Percentiles rank a stretch among this genome's conserved stretches.
These are phyloP conservation scores for Thinopyrum elongatum DNA, from an alignment of 176 grass and related monocot species.

Conservation along the genomic window DNA sequence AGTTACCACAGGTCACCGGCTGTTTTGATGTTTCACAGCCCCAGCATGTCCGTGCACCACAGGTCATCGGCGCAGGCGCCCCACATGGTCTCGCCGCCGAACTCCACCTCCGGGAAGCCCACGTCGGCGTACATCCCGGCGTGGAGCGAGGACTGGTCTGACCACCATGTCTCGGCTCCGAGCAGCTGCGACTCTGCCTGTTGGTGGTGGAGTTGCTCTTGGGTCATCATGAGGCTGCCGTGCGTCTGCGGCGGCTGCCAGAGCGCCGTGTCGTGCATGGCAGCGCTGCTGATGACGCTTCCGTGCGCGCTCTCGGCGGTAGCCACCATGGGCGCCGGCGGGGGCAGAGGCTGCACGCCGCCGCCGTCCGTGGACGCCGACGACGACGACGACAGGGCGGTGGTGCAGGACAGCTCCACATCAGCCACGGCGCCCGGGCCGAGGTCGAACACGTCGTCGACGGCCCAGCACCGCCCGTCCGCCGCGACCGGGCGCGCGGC, in stretches of 20 bases:
- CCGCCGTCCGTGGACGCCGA: constrained; percentile 26
- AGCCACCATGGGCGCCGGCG: background rate
- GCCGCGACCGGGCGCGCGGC: background rate
- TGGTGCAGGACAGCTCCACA: constrained; percentile 45
- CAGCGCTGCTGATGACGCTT: background rate
- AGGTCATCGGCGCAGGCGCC: constrained; percentile 47
- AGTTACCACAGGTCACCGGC: background rate
- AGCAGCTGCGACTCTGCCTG: background rate
- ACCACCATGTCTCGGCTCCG: constrained; percentile 27
- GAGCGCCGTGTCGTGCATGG: background rate
- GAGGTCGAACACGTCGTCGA: constrained; percentile 8
- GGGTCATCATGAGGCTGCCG: background rate
- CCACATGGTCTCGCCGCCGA: constrained; percentile 55
- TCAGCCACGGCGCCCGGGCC: background rate
- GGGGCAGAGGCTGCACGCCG: constrained; percentile 19
- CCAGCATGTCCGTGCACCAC: constrained; percentile 53
- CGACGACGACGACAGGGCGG: constrained; percentile 43
- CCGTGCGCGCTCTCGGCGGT: constrained; percentile 30
- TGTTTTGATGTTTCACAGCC: constrained; percentile 23
- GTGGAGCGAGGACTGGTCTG: constrained; percentile 38
- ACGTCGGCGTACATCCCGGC: constrained; percentile 18
- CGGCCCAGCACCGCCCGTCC: background rate
- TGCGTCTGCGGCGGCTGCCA: constrained; percentile 13
- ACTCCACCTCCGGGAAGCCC: constrained; percentile 49
- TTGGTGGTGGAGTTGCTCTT: background rate